These are phyloP conservation scores for Castanospermum australe DNA, from an alignment of 306 rosid species.

Conservation along the genomic window DNA sequence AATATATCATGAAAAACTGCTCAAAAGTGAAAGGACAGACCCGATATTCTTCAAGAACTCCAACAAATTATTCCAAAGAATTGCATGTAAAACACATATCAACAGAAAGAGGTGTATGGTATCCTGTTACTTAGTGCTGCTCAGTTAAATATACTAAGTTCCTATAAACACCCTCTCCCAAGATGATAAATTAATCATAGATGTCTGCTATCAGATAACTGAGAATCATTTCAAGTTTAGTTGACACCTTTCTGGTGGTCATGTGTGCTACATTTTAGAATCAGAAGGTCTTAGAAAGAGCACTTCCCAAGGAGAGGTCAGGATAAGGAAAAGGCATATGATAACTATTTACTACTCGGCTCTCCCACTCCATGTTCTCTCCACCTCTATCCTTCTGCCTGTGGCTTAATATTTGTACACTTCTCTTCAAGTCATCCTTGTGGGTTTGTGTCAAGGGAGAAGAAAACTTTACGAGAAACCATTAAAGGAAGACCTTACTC, in stretches of 20 bases:
- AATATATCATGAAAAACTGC: neutral
- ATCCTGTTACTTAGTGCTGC: neutral
- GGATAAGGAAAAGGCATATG: slow-evolving; percentile 19
- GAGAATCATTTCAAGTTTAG: slow-evolving; percentile 1
- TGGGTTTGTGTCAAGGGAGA: too few species aligned
- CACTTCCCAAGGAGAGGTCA: slow-evolving; percentile 11
- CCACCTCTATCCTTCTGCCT: slow-evolving; percentile 1
- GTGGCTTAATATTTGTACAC: neutral
- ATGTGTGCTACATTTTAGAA: slow-evolving; percentile 13
- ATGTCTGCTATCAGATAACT: neutral
- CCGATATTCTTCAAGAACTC: slow-evolving; percentile 1
- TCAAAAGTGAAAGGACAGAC: slow-evolving; percentile 11
- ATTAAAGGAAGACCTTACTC: too few species aligned
- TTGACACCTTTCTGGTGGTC: neutral
- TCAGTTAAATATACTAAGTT: neutral
- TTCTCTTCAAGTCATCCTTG: slow-evolving; percentile 12
- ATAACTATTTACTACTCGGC: neutral
- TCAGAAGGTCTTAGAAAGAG: slow-evolving; percentile 2
- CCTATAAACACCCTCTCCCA: neutral
- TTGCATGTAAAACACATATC: neutral
- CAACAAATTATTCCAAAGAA: neutral
- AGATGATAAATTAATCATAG: neutral
- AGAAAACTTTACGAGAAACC: too few species aligned
- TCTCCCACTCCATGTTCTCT: neutral
- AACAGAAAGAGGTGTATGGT: neutral